Percentiles rank a stretch among this genome's conserved stretches.
Evolutionary conservation across 1,284 basidiomycete species (phyloP).

Genomic region (Pyrrhoderma lamaoense): DNA sequence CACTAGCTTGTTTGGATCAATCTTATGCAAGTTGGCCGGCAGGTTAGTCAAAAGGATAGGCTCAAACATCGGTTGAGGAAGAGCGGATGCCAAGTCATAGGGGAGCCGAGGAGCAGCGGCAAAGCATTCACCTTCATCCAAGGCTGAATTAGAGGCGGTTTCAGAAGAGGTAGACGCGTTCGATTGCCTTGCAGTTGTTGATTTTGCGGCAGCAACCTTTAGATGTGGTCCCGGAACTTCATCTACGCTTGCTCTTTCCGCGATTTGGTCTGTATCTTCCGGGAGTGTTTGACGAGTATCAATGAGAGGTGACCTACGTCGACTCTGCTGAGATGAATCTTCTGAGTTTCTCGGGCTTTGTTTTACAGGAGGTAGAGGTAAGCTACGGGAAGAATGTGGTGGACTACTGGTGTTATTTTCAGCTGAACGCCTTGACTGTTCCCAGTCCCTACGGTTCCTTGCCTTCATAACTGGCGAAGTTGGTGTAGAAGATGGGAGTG

Average conservation of each 20-base stretch:
- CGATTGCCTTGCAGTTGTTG: no score
- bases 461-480: background rate
- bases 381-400: no score
- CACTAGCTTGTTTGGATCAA: constrained; percentile 66
- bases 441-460: background rate
- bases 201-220: background rate
- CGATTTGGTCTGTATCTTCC: background rate
- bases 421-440: constrained; percentile 2
- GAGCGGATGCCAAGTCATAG: constrained; percentile 10
- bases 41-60: constrained; percentile 51
- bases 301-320: constrained; percentile 7
- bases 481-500: background rate
- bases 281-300: background rate
- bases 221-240: background rate
- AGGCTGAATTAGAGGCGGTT: background rate
- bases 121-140: constrained; percentile 10
- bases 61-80: constrained; percentile 44
- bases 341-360: no score
- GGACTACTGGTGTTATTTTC: constrained; percentile 5
- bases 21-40: constrained; percentile 68
- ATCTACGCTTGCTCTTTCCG: background rate
- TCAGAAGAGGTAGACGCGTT: background rate
- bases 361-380: no score
- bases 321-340: background rate
- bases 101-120: constrained; percentile 14